Conservation (phyloP, 2,329 filamentous ascomycete species). For the Paraphoma chrysanthemicola region DNA sequence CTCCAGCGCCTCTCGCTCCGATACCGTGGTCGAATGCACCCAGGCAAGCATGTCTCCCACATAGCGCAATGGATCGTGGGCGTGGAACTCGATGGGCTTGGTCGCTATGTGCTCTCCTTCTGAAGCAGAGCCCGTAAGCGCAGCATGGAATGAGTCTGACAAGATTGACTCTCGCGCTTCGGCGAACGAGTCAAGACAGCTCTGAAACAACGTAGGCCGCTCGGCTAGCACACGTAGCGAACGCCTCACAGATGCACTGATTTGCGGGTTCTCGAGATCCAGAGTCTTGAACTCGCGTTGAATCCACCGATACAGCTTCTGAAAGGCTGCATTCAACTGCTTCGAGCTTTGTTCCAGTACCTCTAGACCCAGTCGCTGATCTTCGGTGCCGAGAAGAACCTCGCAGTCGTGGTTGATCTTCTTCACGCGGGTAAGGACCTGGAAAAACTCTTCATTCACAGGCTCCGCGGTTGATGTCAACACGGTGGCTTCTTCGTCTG, state of each 20-base stretch:
- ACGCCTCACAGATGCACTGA: slow-evolving; percentile 81
- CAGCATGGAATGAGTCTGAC: slow-evolving; percentile 87
- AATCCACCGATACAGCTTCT: slow-evolving; percentile 95
- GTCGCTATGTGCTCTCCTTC: slow-evolving; percentile 61
- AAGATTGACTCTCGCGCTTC: slow-evolving; percentile 87
- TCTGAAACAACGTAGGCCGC: slow-evolving; percentile 88
- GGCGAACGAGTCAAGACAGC: slow-evolving; percentile 89
- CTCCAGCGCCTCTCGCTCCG: slow-evolving; percentile 90
- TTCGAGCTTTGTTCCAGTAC: slow-evolving; percentile 91
- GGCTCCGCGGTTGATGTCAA: slow-evolving; percentile 81
- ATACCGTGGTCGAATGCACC: slow-evolving; percentile 92
- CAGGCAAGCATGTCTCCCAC: slow-evolving; percentile 97
- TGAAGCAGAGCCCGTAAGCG: slow-evolving; percentile 76
- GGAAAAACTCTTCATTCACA: slow-evolving; percentile 86
- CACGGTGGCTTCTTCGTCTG: slow-evolving; percentile 77
- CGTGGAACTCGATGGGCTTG: slow-evolving; percentile 93
- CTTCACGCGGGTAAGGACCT: slow-evolving; percentile 78
- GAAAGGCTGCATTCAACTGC: slow-evolving; percentile 85
- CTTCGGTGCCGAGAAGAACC: slow-evolving; percentile 85
- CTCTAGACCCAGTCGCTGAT: slow-evolving; percentile 85
- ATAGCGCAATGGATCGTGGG: slow-evolving; percentile 90
- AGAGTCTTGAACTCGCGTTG: slow-evolving; percentile 91
- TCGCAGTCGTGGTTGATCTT: slow-evolving; percentile 89
- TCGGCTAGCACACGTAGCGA: slow-evolving; percentile 89
- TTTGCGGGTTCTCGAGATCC: slow-evolving; percentile 92